phyloP scores from a whole-genome alignment of 2,329 filamentous ascomycete genomes.

The Fusarium nelsonii region DNA sequence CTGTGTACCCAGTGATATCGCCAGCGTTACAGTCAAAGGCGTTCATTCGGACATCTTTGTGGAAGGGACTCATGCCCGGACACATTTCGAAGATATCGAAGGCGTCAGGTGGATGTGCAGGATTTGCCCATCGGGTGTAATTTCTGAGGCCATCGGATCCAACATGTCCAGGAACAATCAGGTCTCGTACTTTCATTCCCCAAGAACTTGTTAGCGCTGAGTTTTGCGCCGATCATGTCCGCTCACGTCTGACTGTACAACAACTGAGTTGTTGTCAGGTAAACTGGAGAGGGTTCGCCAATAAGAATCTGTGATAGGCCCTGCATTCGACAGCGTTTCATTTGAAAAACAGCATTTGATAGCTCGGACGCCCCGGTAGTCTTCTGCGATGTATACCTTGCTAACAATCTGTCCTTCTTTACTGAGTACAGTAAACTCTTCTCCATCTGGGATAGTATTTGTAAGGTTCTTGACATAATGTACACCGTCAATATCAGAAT shows the following conservation, averaged over 20 bases:
- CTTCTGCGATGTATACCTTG: constrained; percentile 34
- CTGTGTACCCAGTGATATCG: constrained; percentile 23
- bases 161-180: constrained; percentile 6
- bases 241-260: constrained; percentile 13
- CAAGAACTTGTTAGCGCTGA: not conserved
- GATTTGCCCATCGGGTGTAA: constrained; percentile 20
- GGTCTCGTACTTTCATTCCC: constrained; percentile 27
- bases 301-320: constrained; percentile 14
- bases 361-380: constrained; percentile 25
- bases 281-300: constrained; percentile 14
- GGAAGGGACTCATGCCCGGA: not conserved
- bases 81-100: constrained; percentile 19
- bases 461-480: constrained; percentile 14
- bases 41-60: constrained; percentile 15
- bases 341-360: constrained; percentile 14
- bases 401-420: not conserved
- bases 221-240: not conserved
- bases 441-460: constrained; percentile 5
- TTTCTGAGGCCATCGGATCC: not conserved
- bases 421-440: not conserved
- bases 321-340: constrained; percentile 1
- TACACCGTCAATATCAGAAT: constrained; percentile 14
- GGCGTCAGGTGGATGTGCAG: constrained; percentile 15
- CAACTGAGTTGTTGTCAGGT: not conserved
- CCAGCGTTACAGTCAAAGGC: constrained; percentile 18